These are phyloP conservation scores for Rhexocercosporidium sp. DNA, from an alignment of 2,329 filamentous ascomycete species.

Conservation along the genomic window DNA sequence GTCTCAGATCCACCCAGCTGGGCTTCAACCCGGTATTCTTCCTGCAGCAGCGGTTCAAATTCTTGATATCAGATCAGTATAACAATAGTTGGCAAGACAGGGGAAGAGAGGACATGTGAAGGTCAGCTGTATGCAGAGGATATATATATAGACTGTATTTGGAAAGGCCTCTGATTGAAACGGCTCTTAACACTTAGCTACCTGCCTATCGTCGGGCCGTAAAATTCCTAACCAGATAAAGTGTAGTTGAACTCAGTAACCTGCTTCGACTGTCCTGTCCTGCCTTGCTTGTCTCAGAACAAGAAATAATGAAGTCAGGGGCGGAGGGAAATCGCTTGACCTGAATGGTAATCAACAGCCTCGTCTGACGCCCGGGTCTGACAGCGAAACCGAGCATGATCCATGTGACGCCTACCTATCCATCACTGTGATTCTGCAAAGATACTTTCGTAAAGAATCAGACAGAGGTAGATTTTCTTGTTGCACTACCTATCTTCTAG, in stretches of 20 bases:
- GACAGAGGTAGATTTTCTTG: too few relatives aligned
- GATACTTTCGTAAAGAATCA: too few relatives aligned
- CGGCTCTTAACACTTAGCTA: neutral
- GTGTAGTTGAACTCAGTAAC: neutral
- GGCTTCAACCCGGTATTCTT: neutral
- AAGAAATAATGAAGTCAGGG: neutral
- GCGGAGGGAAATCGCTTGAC: neutral
- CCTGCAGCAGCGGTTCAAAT: neutral
- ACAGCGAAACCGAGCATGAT: neutral
- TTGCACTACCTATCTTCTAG: neutral
- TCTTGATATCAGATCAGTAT: neutral
- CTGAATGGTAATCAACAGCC: neutral
- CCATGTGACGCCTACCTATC: too few relatives aligned
- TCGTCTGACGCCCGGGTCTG: neutral
- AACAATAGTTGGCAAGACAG: neutral
- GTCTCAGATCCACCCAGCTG: neutral
- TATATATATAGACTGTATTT: neutral
- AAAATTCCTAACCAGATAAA: slow-evolving; percentile 1
- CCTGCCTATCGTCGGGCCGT: neutral
- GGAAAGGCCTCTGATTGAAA: neutral
- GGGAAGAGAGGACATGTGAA: neutral
- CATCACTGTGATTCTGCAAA: too few relatives aligned
- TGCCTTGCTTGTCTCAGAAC: neutral
- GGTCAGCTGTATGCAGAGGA: neutral
- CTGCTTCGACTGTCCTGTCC: neutral